phyloP scores from a whole-genome alignment of 768 basidiomycete genomes.

The Chalciporus piperatus region DNA sequence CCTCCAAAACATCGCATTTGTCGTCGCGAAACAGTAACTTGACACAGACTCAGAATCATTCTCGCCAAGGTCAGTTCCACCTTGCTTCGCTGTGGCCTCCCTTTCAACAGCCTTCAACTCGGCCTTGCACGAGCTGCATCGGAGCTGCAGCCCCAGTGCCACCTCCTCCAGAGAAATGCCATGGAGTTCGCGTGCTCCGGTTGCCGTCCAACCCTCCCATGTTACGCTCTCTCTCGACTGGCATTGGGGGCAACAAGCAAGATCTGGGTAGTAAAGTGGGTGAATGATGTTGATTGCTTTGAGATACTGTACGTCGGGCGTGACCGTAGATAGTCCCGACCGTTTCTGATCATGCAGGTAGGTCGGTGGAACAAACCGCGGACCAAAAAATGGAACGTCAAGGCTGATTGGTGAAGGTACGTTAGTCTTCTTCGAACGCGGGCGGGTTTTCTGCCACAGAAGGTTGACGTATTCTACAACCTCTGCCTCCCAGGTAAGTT shows the following conservation, averaged over 20 bases:
- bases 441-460: slow-evolving; percentile 6
- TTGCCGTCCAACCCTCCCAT: slow-evolving; percentile 4
- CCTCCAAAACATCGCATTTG: slow-evolving; percentile 19
- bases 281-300: slow-evolving; percentile 9
- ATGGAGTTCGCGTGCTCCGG: slow-evolving; percentile 1
- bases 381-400: slow-evolving; percentile 18
- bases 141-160: not conserved
- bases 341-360: slow-evolving; percentile 7
- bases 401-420: not conserved
- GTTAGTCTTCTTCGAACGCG: slow-evolving; percentile 1
- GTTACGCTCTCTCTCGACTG: not conserved
- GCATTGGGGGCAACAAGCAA: not conserved
- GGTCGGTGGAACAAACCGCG: slow-evolving; percentile 21
- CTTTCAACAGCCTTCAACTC: too few relatives aligned
- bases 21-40: slow-evolving; percentile 15
- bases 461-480: slow-evolving; percentile 2
- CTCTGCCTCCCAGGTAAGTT: too few relatives aligned
- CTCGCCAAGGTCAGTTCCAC: too few relatives aligned
- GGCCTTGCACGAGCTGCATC: not conserved
- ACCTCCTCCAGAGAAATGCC: not conserved
- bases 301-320: not conserved
- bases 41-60: not conserved
- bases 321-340: not conserved
- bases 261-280: slow-evolving; percentile 8
- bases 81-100: too few relatives aligned